Evolutionary conservation across 176 grass and related monocot species (phyloP), one percentile per base, ranked within the genome.

Genomic region (Eleusine coracana): DNA sequence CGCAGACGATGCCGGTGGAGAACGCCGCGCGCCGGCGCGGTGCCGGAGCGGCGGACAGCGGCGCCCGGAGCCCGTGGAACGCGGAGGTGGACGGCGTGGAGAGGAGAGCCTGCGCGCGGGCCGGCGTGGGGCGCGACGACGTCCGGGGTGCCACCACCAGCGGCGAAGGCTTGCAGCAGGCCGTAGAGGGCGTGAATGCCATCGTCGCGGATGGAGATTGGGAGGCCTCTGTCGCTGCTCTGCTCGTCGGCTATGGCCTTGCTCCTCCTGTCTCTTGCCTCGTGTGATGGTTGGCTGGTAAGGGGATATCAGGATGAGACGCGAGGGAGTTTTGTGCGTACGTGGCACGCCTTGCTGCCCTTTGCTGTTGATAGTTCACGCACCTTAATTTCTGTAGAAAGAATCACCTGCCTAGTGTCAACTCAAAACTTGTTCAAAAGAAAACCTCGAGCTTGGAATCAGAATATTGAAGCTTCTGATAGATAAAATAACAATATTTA

Each of bases 221-320:
- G 3, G 28, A 52, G n/a, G 40, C 17, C 61, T 59, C 18, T 17
- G 74, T 21, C 12, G 75, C 76, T 23, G 39, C 71, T 77, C 20
- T 50, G 56, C 56, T 59, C 15, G 21, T 8, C 18, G 17, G 13
- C 49, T 29, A 5, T 54, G 48, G 78, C 36, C 49, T 17, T 10
- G 17, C 31, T 41, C 13, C 5, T 29, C 5, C 4, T 76, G 25
- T 25, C 1, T 15, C n/a, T 31, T 46, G 44, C 21, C 23, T 5
- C 13, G 5, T 38, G 1, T 6, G 86, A 79, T 83, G 75, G 86
- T 59, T 89, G 87, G 73, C 80, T 82, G 56, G 39, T 66, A 38
- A 38, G 55, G 13, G 77, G 71, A 86, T 77, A 85, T 85, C 78
- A 49, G 72, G 87, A 89, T 89, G 87, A 81, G 87, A 55, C 58